A percentile compares a stretch with the other conserved stretches of the same genome.
These are phyloP conservation scores for Coffea humblotiana DNA, from an alignment of 305 asterid species.

Conservation along the genomic window DNA sequence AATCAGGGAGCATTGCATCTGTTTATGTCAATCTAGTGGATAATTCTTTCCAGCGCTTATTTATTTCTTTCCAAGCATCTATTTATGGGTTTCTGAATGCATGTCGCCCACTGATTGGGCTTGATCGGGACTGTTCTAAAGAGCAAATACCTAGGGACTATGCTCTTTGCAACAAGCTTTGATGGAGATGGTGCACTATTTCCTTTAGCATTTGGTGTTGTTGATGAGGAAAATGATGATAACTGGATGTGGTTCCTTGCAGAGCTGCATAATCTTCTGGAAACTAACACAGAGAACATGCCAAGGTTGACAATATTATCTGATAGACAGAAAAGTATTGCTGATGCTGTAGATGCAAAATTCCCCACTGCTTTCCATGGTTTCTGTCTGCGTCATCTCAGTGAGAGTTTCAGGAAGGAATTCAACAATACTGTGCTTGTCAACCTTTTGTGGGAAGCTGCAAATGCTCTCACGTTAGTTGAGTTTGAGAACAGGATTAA, in stretches of 20 bases:
- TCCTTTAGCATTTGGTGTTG: constrained; percentile 74
- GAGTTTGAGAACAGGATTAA: constrained; percentile 48
- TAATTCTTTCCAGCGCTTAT: constrained; percentile 56
- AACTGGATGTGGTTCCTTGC: constrained; percentile 81
- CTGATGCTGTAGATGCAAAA: constrained; percentile 59
- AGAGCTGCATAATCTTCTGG: constrained; percentile 60
- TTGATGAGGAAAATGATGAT: constrained; percentile 63
- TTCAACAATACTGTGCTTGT: constrained; percentile 58
- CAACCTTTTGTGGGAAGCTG: constrained; percentile 66
- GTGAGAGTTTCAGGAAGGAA: constrained; percentile 61
- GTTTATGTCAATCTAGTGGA: constrained; percentile 51
- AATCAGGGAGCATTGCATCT: constrained; percentile 75
- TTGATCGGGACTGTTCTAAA: constrained; percentile 56
- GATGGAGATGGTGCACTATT: constrained; percentile 69
- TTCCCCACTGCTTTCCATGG: constrained; percentile 83
- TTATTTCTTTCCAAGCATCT: constrained; percentile 71
- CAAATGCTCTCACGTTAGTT: constrained; percentile 47
- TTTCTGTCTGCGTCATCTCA: constrained; percentile 66
- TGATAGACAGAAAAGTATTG: constrained; percentile 54
- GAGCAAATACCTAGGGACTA: constrained; percentile 62
- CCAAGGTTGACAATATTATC: constrained; percentile 70
- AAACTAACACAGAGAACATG: constrained; percentile 70
- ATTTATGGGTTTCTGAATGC: constrained; percentile 67
- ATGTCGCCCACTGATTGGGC: constrained; percentile 62
- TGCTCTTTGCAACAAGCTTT: constrained; percentile 65